phyloP scores from a whole-genome alignment of 805 yeast genomes.

The Starmerella vaccinii region DNA sequence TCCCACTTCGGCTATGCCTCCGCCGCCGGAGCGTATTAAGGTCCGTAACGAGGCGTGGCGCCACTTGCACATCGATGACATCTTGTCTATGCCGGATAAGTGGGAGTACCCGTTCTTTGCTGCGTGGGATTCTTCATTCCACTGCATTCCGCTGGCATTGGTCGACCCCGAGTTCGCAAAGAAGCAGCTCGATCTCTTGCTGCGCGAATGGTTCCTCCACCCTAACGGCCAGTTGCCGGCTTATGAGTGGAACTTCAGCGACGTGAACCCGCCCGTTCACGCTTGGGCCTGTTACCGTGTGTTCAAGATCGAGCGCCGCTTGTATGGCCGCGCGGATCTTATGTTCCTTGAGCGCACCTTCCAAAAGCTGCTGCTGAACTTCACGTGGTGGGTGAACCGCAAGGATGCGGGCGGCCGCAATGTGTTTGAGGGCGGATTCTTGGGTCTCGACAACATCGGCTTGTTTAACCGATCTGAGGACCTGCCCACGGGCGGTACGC shows the following conservation, averaged over 20 bases:
- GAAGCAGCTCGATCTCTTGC: slow-evolving; percentile 70
- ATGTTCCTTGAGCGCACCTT: slow-evolving; percentile 83
- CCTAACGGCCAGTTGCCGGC: slow-evolving; percentile 98
- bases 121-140: slow-evolving; percentile 96
- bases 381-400: slow-evolving; percentile 96
- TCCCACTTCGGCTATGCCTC: slow-evolving; percentile 60
- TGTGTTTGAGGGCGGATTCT: slow-evolving; percentile 87
- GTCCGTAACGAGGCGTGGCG: slow-evolving; percentile 87
- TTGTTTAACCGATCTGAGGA: slow-evolving; percentile 88
- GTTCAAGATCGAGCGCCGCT: slow-evolving; percentile 73
- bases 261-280: slow-evolving; percentile 95
- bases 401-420: slow-evolving; percentile 80
- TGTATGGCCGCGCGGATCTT: slow-evolving; percentile 71
- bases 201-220: slow-evolving; percentile 96
- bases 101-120: slow-evolving; percentile 96
- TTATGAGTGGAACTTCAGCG: slow-evolving; percentile 91
- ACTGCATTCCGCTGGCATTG: slow-evolving; percentile 85
- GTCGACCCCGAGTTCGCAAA: slow-evolving; percentile 88
- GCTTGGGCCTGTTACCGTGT: slow-evolving; percentile 91
- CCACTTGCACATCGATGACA: slow-evolving; percentile 77
- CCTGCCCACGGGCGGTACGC: slow-evolving; percentile 78
- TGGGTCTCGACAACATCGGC: slow-evolving; percentile 89
- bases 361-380: slow-evolving; percentile 78
- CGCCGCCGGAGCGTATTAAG: slow-evolving; percentile 69
- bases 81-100: slow-evolving; percentile 82